Evolutionary conservation across 192 early-diverging fungal species (phyloP), one percentile per base, ranked within the genome.

Genomic region (Backusella tuberculispora): DNA sequence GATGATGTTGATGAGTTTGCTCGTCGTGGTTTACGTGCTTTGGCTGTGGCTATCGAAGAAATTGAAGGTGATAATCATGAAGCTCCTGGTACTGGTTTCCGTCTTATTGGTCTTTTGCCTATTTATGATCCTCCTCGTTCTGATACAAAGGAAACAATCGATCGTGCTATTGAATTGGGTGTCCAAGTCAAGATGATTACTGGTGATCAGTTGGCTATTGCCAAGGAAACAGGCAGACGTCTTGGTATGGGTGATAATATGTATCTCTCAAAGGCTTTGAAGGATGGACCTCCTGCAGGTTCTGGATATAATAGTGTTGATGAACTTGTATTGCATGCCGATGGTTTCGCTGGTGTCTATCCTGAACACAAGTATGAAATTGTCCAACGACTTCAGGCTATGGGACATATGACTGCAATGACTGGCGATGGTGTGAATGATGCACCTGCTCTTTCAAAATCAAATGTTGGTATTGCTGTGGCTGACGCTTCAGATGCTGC

Each of bases 171-270:
- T 74, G 87, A 86, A 66, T 86, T 93, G 44, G 92, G 92, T 81
- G 90, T 93, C 50, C 81, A 91, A 77, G 94, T 97, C 84, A 95
- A 96, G 88, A 97, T 97, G 95, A 94, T 97, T 78, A 97, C 95
- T 68, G 95, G 94, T 78, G 95, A 97, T 84, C 94, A 95, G 83
- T 84, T 90, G 72, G 91, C 92, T 74, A 94, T 95, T 85, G 94
- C 91, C 77, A 95, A 92, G 89, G 95, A 94, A 85, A 93, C 87
- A 63, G 89, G 87, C 53, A 82, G 86, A 74, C 84, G 87, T 72
- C 84, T 90, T 70, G 85, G 87, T 72, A 88, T 93, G 88, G 90
- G 90, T 80, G 86, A 88, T 80, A 86, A 87, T 66, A 93, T 93
- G 90, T 92, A 88, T 82, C 79, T 89, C 50, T 87, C 89, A 15